Conservation (phyloP, 2,329 filamentous ascomycete genomes). For the Kalaharituber pfeilii region DNA sequence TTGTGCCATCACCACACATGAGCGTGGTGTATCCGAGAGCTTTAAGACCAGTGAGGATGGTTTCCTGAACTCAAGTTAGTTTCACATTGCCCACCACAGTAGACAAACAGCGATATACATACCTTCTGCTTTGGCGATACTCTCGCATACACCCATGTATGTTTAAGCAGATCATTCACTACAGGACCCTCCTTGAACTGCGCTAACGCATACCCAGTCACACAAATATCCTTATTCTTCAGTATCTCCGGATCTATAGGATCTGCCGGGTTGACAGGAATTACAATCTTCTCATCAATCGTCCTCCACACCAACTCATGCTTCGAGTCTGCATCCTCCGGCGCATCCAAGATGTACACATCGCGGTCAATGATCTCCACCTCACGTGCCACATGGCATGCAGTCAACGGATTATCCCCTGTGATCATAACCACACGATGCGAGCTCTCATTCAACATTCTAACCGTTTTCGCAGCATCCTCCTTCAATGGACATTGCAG, state of each 20-base stretch:
- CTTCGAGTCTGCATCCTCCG: slow-evolving; percentile 69
- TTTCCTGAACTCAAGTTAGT: slow-evolving; percentile 40
- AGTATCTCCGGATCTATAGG: slow-evolving; percentile 68
- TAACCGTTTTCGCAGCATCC: slow-evolving; percentile 81
- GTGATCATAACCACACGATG: slow-evolving; percentile 99
- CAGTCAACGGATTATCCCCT: slow-evolving; percentile 91
- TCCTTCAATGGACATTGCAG: slow-evolving; percentile 92
- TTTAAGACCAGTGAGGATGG: slow-evolving; percentile 90
- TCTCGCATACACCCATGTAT: slow-evolving; percentile 95
- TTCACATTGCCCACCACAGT: neutral
- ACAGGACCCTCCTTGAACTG: slow-evolving; percentile 72
- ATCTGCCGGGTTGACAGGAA: slow-evolving; percentile 67
- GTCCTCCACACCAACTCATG: slow-evolving; percentile 80
- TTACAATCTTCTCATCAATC: slow-evolving; percentile 74
- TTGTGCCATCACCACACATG: slow-evolving; percentile 97
- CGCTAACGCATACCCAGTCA: slow-evolving; percentile 81
- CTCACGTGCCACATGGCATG: slow-evolving; percentile 83
- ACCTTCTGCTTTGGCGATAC: slow-evolving; percentile 92
- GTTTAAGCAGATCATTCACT: slow-evolving; percentile 59
- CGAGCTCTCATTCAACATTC: slow-evolving; percentile 96
- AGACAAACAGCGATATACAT: slow-evolving; percentile 2
- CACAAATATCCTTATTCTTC: slow-evolving; percentile 73
- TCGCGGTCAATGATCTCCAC: slow-evolving; percentile 97
- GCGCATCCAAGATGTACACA: slow-evolving; percentile 83
- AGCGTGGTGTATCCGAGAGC: slow-evolving; percentile 94